Conservation (phyloP, 2,329 filamentous ascomycete genomes). For the Venturia asperata region DNA sequence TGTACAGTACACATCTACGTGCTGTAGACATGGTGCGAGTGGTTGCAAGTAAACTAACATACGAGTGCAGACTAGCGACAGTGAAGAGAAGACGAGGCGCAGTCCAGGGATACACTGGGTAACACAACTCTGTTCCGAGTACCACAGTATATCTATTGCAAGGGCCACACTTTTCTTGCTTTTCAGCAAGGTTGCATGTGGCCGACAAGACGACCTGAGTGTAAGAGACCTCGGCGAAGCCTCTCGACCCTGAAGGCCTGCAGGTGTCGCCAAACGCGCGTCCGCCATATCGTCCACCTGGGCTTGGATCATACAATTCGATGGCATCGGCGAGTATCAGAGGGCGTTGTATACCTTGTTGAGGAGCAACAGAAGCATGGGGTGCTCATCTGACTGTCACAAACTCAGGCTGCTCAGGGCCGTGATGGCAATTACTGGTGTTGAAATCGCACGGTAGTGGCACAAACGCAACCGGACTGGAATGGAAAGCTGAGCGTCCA, state of each 20-base stretch:
- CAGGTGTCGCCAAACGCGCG: too few species aligned
- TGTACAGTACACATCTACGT: background rate
- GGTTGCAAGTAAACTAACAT: background rate
- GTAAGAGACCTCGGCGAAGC: too few species aligned
- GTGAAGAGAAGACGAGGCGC: background rate
- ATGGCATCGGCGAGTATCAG: too few species aligned
- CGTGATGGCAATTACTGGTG: background rate
- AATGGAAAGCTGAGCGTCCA: background rate
- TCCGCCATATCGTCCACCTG: too few species aligned
- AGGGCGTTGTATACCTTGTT: too few species aligned
- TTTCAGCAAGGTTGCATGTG: too few species aligned
- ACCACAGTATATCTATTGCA: too few species aligned
- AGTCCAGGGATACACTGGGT: background rate
- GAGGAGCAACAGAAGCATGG: too few species aligned
- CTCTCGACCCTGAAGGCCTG: too few species aligned
- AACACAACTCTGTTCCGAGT: background rate
- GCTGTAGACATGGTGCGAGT: background rate
- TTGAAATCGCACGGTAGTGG: background rate
- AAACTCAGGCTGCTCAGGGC: background rate
- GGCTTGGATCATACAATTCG: too few species aligned
- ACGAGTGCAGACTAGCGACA: background rate
- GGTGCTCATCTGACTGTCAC: background rate
- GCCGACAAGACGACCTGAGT: too few species aligned
- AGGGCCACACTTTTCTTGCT: too few species aligned
- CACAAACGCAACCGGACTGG: background rate